These are phyloP conservation scores for Prillingera fragicola DNA, from an alignment of 1,284 basidiomycete species.

Conservation along the genomic window DNA sequence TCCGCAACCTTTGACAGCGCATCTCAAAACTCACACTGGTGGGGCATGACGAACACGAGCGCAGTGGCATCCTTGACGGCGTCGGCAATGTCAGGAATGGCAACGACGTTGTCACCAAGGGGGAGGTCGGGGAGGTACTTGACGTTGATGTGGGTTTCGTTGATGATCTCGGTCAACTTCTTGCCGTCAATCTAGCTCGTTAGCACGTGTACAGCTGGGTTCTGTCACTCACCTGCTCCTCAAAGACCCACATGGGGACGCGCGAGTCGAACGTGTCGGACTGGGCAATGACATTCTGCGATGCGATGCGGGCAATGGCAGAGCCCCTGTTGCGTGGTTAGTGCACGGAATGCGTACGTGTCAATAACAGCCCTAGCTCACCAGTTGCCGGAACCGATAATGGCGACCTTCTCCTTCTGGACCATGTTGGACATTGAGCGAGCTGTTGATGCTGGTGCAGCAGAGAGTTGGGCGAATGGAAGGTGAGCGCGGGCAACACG, in stretches of 20 bases:
- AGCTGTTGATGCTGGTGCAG: not conserved
- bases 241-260: slow-evolving; percentile 53
- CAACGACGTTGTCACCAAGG: slow-evolving; percentile 53
- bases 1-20: not conserved
- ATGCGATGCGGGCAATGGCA: slow-evolving; percentile 54
- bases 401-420: slow-evolving; percentile 55
- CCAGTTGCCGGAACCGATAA: slow-evolving; percentile 54
- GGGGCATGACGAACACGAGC: slow-evolving; percentile 56
- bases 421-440: slow-evolving; percentile 18
- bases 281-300: slow-evolving; percentile 49
- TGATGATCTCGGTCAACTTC: slow-evolving; percentile 56
- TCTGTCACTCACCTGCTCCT: slow-evolving; percentile 48
- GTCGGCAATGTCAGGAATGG: slow-evolving; percentile 51
- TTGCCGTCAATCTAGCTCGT: slow-evolving; percentile 53
- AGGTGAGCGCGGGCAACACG: not conserved
- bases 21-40: slow-evolving; percentile 50
- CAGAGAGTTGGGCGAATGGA: slow-evolving; percentile 1
- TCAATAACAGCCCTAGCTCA: slow-evolving; percentile 11
- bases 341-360: too few species aligned
- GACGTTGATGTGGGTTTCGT: slow-evolving; percentile 49
- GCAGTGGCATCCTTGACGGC: slow-evolving; percentile 53
- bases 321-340: slow-evolving; percentile 49
- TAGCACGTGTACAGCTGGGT: not conserved
- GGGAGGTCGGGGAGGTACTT: slow-evolving; percentile 53
- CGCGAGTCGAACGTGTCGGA: slow-evolving; percentile 49